phyloP scores from a whole-genome alignment of 2,329 filamentous ascomycete species.

The Catunica adiposa region DNA sequence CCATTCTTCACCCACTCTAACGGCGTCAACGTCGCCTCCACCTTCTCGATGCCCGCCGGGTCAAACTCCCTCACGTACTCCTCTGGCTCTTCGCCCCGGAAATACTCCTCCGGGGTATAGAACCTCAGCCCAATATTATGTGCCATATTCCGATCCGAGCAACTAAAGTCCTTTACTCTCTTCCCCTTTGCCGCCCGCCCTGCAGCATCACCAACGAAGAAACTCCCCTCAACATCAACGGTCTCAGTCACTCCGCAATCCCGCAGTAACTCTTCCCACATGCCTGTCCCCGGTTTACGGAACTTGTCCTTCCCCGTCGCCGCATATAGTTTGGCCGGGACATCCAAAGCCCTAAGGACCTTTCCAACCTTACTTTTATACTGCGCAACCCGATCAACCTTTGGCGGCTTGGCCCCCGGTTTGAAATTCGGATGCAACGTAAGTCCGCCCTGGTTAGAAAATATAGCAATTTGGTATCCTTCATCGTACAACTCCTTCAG shows the following conservation, averaged over 20 bases:
- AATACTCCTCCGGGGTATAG: constrained; percentile 82
- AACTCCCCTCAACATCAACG: constrained; percentile 52
- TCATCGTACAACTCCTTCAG: constrained; percentile 54
- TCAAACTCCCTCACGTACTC: constrained; percentile 59
- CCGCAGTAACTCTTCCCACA: constrained; percentile 55
- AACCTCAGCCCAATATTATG: constrained; percentile 68
- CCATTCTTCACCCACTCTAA: constrained; percentile 42
- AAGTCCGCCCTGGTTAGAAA: constrained; percentile 82
- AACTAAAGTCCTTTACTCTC: constrained; percentile 42
- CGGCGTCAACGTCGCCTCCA: constrained; percentile 16
- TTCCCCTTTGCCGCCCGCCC: constrained; percentile 33
- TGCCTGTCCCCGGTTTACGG: constrained; percentile 73
- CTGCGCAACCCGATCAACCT: constrained; percentile 44
- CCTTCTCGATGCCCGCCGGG: constrained; percentile 35
- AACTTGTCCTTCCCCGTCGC: constrained; percentile 69
- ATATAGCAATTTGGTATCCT: constrained; percentile 58
- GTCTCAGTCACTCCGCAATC: constrained; percentile 43
- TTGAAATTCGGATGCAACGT: constrained; percentile 44
- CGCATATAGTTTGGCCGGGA: constrained; percentile 70
- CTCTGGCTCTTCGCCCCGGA: constrained; percentile 49
- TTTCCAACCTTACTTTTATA: constrained; percentile 68
- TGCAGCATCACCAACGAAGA: constrained; percentile 83
- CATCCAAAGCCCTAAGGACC: constrained; percentile 52
- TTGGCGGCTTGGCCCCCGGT: background rate
- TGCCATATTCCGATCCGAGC: constrained; percentile 63